Evolutionary conservation across 495 filamentous ascomycete species (phyloP), one percentile per base, ranked within the genome.

Genomic region (Neurospora pannonica): DNA sequence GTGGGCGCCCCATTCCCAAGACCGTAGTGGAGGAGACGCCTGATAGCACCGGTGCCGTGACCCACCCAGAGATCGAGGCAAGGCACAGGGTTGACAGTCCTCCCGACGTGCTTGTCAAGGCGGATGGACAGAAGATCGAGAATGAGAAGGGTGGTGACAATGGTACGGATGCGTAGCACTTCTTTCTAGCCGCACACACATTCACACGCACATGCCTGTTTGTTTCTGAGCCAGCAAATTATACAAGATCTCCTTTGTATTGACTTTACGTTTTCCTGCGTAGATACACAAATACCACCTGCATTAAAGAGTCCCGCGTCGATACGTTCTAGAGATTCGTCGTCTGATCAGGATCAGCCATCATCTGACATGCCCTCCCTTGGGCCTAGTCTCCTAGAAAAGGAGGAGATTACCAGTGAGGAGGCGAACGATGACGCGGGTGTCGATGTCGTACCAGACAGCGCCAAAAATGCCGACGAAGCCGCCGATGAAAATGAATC

Each of bases 1-100:
- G 84, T 39, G 84, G 80, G 15, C 81, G 80, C 31, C 84, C 84
- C 36, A 85, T 87, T 70, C 85, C 85, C 21, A 85, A 80, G 71
- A 87, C 85, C 4, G 80, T 86, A 36, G 84, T 87, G 31, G 85
- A 87, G 76, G 85, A 86, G 81, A 76, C 82, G 19, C 82, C 79
- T 54, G 85, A 85, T 78, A 78, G 77, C 17, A 79, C 82, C 72
- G 79, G 80, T n/a, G 79, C 84, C 31, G 79, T 83, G 43, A 81
- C 81, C 71, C 84, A 83, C 70, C 78, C 73, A 15, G 79, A 84
- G 75, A 76, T 80, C 71, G 79, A 81, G 72, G 71, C 79, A 74
- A 80, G 81, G 79, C 84, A 79, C 73, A 79, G 77, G 75, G 83
- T 84, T 72, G 85, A 87, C 74, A 82, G 84, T 38, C 78, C 81